Evolutionary conservation across 2,329 filamentous ascomycete genomes (phyloP), one percentile per base, ranked within the genome.

Genomic region (Cercospora sesami): DNA sequence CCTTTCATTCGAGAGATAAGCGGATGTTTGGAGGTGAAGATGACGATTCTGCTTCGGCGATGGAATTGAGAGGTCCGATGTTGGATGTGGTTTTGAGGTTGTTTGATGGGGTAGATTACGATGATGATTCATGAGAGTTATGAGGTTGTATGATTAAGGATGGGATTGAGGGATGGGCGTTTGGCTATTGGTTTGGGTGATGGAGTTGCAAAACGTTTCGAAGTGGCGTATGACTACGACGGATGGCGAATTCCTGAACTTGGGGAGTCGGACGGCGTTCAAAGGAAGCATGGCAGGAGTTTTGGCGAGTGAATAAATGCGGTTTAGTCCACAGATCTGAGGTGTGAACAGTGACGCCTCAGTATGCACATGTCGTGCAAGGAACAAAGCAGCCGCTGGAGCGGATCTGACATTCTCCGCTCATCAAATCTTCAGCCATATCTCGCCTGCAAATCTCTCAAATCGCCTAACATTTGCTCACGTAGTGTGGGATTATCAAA

Each of bases 11-110:
- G 14, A 61, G 73, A 16, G 72, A 75, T 39, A 69, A 72, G 45
- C 78, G 81, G 33, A 76, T 82, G 69, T 83, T 83, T 71, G 81
- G 81, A 21, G 81, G 81, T 30, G 75, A 79, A 63, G 78, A 75
- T 57, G 79, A 79, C 64, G 81, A 82, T 71, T 75, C 72, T 76
- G 76, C 64, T 23, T 71, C 68, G 1, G 67, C 72, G n/a, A 64
- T 63, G 68, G 73, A 72, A 21, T 77, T 83, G 14, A 76, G 81
- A 61, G 81, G 79, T 61, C 78, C 80, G 2, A 83, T 83, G 81
- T 72, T 83, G 68, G 80, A 81, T 73, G 81, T 83, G 10, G 81
- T 83, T 21, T 80, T 80, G 63, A 78, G 80, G 69, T 76, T 83
- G 14, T 83, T 83, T 70, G 77, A 82, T 65, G 81, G 80, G 33